phyloP scores from a whole-genome alignment of 176 grass and related monocot species.

The Oropetium thomaeum region DNA sequence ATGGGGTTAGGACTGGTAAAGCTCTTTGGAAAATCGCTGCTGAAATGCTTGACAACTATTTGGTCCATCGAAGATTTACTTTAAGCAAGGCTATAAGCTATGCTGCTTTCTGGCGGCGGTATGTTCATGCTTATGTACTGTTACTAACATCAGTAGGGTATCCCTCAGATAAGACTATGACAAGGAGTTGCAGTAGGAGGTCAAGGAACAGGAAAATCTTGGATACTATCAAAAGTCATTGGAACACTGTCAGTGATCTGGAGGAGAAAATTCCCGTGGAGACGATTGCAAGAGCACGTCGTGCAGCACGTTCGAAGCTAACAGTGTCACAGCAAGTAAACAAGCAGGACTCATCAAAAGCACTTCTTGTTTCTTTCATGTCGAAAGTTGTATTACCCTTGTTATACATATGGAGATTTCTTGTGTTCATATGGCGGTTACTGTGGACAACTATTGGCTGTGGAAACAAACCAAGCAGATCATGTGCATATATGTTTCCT shows the following conservation, averaged over 20 bases:
- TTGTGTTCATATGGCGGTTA: slow-evolving; percentile 43
- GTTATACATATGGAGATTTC: slow-evolving; percentile 48
- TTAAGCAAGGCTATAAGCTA: slow-evolving; percentile 46
- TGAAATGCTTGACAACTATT: slow-evolving; percentile 32
- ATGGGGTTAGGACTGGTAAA: slow-evolving; percentile 49
- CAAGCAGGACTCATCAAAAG: slow-evolving; percentile 43
- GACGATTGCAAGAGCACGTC: slow-evolving; percentile 62
- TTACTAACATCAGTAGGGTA: slow-evolving; percentile 63
- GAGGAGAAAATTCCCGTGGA: slow-evolving; percentile 72
- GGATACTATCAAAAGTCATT: slow-evolving; percentile 44
- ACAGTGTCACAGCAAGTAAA: slow-evolving; percentile 1
- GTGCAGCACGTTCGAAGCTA: slow-evolving; percentile 58
- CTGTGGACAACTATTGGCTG: slow-evolving; percentile 21
- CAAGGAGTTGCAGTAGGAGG: slow-evolving; percentile 32
- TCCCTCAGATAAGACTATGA: slow-evolving; percentile 47
- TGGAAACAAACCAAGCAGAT: slow-evolving; percentile 17
- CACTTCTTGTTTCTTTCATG: slow-evolving; percentile 30
- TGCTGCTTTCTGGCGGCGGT: slow-evolving; percentile 54
- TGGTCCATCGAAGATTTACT: slow-evolving; percentile 32
- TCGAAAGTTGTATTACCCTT: slow-evolving; percentile 46
- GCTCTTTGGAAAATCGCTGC: slow-evolving; percentile 63
- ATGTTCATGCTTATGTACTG: slow-evolving; percentile 65
- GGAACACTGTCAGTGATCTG: slow-evolving; percentile 50
- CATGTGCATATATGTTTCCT: slow-evolving; percentile 38
- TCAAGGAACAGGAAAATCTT: slow-evolving; percentile 49